phyloP scores from a whole-genome alignment of 106 monocot genomes.

The Hemerocallis citrina region DNA sequence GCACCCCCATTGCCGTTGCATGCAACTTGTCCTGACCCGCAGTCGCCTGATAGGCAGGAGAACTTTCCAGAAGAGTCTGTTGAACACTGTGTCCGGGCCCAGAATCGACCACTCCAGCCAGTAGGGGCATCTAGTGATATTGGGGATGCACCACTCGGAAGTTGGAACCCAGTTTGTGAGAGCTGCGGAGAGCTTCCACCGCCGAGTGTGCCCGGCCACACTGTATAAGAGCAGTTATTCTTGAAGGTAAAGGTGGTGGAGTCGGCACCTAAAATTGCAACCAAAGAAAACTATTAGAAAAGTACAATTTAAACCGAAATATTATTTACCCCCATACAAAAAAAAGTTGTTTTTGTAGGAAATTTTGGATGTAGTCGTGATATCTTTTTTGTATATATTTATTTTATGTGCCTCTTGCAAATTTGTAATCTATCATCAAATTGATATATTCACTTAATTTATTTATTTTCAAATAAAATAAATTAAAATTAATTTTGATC shows the following conservation, averaged over 20 bases:
- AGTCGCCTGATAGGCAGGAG: not conserved
- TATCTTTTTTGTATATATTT: not conserved
- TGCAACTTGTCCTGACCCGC: not conserved
- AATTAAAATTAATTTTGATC: too few relatives aligned
- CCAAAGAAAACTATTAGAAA: too few relatives aligned
- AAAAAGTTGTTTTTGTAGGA: too few relatives aligned
- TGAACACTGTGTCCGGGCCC: constrained; percentile 1
- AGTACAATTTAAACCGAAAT: too few relatives aligned
- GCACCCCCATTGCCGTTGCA: not conserved
- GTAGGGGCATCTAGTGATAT: not conserved
- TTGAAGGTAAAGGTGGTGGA: not conserved
- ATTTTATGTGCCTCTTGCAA: not conserved
- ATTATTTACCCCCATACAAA: too few relatives aligned
- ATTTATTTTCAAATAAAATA: too few relatives aligned
- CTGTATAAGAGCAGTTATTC: constrained; percentile 2
- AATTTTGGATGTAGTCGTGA: too few relatives aligned
- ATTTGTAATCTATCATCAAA: not conserved
- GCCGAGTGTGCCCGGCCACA: not conserved
- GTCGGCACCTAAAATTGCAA: not conserved
- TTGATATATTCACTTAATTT: too few relatives aligned
- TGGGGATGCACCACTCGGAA: not conserved
- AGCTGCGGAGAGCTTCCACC: not conserved
- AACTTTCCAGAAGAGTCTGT: not conserved
- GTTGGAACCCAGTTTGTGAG: not conserved
- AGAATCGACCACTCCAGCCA: not conserved